Conservation (phyloP, 2,329 filamentous ascomycete genomes). For the Penicillium sp. region DNA sequence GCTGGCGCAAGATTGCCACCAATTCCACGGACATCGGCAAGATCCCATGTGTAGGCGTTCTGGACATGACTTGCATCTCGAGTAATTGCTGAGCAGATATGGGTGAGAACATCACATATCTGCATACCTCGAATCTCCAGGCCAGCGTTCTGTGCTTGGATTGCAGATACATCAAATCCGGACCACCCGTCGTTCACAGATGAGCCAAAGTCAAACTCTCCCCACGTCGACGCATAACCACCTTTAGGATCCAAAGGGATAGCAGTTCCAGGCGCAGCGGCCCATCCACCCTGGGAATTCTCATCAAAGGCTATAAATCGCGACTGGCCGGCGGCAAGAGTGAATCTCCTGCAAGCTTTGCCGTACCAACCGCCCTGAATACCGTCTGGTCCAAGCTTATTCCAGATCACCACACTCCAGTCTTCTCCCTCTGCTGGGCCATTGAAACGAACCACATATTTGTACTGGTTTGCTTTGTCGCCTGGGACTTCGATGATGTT, state of each 20-base stretch:
- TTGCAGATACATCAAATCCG: conserved; percentile 35
- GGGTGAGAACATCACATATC: conserved; percentile 30
- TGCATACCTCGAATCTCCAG: conserved; percentile 35
- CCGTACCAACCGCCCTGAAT: not conserved
- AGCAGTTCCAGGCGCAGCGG: conserved; percentile 22
- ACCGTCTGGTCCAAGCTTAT: not conserved
- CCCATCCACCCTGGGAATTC: conserved; percentile 36
- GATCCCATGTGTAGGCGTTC: conserved; percentile 33
- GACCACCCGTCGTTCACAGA: conserved; percentile 28
- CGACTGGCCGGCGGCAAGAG: not conserved
- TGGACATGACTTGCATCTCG: conserved; percentile 23
- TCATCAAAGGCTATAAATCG: conserved; percentile 29
- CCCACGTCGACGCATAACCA: conserved; percentile 32
- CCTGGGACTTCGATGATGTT: not conserved
- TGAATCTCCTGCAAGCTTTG: not conserved
- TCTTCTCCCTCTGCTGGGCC: not conserved
- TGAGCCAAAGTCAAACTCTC: conserved; percentile 35
- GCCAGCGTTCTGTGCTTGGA: conserved; percentile 30
- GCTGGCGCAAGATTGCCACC: conserved; percentile 31
- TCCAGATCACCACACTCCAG: not conserved
- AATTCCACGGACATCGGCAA: conserved; percentile 33
- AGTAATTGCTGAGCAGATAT: conserved; percentile 32
- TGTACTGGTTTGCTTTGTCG: not conserved
- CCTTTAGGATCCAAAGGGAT: conserved; percentile 29
- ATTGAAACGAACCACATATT: not conserved